A percentile compares a stretch with the other conserved stretches of the same genome.
These are phyloP conservation scores for Solanum boliviense DNA, from an alignment of 257 asterid genomes.

Conservation along the genomic window DNA sequence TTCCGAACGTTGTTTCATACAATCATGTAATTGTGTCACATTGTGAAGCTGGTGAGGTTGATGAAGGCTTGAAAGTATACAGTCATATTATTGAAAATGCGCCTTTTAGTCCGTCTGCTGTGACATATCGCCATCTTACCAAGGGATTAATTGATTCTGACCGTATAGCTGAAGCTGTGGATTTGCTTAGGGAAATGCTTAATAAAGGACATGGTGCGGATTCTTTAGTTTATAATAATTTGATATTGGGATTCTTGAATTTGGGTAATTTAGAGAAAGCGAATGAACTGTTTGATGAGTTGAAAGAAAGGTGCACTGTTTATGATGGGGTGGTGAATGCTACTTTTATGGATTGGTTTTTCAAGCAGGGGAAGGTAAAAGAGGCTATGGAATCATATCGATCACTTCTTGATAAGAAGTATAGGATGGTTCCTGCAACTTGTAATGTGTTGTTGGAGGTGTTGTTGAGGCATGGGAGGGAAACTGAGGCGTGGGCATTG, in stretches of 20 bases:
- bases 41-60: constrained; percentile 65
- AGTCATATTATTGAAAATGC: constrained; percentile 43
- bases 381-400: constrained; percentile 81
- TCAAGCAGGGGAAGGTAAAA: constrained; percentile 59
- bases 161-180: constrained; percentile 48
- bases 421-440: constrained; percentile 66
- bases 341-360: constrained; percentile 86
- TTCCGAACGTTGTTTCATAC: constrained; percentile 68
- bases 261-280: constrained; percentile 68
- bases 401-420: constrained; percentile 49
- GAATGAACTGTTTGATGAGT: constrained; percentile 62
- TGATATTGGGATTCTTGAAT: constrained; percentile 65
- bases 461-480: constrained; percentile 59
- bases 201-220: constrained; percentile 86
- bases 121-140: constrained; percentile 69
- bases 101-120: constrained; percentile 66
- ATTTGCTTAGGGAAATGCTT: constrained; percentile 67
- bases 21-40: constrained; percentile 56
- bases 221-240: constrained; percentile 72
- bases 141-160: constrained; percentile 63
- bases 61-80: constrained; percentile 49
- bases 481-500: constrained; percentile 70
- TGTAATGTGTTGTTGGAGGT: constrained; percentile 69
- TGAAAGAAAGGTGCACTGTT: constrained; percentile 72
- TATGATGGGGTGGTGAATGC: constrained; percentile 85